A percentile compares a stretch with the other conserved stretches of the same genome.
phyloP scores from a whole-genome alignment of 73 alveolate species.

The Uronychia binucleata region DNA sequence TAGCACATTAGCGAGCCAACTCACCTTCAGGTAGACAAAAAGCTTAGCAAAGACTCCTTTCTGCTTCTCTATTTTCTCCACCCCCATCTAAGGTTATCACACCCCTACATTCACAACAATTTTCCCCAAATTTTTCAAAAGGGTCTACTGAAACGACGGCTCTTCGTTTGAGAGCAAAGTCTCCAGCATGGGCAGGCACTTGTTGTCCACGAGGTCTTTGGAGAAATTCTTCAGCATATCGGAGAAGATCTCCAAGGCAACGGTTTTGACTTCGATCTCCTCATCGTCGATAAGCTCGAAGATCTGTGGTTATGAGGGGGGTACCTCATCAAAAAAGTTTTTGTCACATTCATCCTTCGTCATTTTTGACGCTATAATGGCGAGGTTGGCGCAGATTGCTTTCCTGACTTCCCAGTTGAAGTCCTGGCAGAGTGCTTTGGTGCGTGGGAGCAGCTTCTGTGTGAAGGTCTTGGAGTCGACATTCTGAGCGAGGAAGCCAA shows the following conservation, averaged over 20 bases:
- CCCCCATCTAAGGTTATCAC: neutral
- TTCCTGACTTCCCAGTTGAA: conserved; percentile 60
- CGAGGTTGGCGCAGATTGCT: conserved; percentile 13
- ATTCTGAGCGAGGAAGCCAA: conserved; percentile 27
- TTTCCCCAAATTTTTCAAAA: neutral
- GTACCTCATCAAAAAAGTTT: conserved; percentile 14
- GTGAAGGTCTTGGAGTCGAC: conserved; percentile 5
- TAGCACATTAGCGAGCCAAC: neutral
- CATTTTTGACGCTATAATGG: neutral
- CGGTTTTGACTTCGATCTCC: conserved; percentile 49
- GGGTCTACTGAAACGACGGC: neutral
- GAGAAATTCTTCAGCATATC: neutral
- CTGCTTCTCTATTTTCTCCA: neutral
- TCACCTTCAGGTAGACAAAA: neutral
- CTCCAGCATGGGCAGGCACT: neutral
- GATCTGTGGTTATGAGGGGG: conserved; percentile 10
- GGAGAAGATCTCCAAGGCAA: conserved; percentile 18
- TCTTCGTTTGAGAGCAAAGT: neutral
- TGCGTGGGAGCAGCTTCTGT: neutral
- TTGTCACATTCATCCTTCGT: conserved; percentile 14
- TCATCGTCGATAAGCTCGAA: conserved; percentile 49
- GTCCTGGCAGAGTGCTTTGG: conserved; percentile 24
- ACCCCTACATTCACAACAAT: neutral
- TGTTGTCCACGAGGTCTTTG: neutral
- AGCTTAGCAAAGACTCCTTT: neutral